Evolutionary conservation across 1,139 yeast genomes (phyloP).

Genomic region (Pichia sp.): DNA sequence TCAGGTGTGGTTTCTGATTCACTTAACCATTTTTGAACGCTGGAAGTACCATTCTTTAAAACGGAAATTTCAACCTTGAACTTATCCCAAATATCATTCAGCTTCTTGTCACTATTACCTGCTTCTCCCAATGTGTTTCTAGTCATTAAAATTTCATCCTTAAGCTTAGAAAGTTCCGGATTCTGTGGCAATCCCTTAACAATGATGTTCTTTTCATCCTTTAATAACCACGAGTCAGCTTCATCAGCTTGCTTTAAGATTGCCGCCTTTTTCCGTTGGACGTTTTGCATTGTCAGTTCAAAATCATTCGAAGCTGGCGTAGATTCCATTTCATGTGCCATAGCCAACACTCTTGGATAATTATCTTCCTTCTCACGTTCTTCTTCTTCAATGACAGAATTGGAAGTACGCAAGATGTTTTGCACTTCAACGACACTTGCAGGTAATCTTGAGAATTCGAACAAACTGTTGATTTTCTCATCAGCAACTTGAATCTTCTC

Average conservation of each 20-base stretch:
- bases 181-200: conserved; percentile 5
- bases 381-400: conserved; percentile 23
- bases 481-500: conserved; percentile 79
- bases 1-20: neutral
- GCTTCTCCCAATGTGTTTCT: conserved; percentile 70
- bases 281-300: conserved; percentile 4
- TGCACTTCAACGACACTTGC: conserved; percentile 58
- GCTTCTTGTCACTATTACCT: conserved; percentile 41
- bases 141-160: conserved; percentile 27
- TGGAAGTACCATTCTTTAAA: conserved; percentile 16
- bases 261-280: conserved; percentile 6
- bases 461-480: conserved; percentile 72
- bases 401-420: conserved; percentile 31
- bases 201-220: conserved; percentile 45
- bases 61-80: conserved; percentile 16
- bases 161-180: conserved; percentile 10
- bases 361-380: conserved; percentile 23
- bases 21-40: conserved; percentile 17
- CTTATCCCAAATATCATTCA: conserved; percentile 13
- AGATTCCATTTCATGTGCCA: conserved; percentile 26
- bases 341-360: conserved; percentile 31
- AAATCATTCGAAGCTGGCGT: conserved; percentile 16
- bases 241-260: conserved; percentile 45
- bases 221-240: conserved; percentile 58
- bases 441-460: conserved; percentile 80